Evolutionary conservation across 495 filamentous ascomycete species (phyloP).

Genomic region (Aspergillus sparsus): DNA sequence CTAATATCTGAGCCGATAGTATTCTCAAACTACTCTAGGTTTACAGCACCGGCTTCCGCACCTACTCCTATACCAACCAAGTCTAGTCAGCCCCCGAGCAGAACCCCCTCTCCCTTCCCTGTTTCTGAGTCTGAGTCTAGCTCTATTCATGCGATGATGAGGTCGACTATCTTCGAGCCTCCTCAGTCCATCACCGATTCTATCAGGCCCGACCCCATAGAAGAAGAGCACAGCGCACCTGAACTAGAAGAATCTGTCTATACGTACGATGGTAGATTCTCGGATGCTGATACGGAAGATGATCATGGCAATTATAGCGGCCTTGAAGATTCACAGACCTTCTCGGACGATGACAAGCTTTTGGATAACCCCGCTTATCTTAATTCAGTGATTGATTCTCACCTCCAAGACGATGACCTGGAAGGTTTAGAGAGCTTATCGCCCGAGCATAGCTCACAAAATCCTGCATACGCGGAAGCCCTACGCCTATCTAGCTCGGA

Average conservation of each 20-base stretch:
- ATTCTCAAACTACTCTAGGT: slow-evolving; percentile 65
- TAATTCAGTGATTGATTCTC: slow-evolving; percentile 50
- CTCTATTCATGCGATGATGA: slow-evolving; percentile 40
- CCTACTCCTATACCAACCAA: slow-evolving; percentile 50
- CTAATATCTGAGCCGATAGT: slow-evolving; percentile 73
- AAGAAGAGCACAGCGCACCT: background rate
- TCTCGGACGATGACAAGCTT: slow-evolving; percentile 39
- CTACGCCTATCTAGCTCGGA: slow-evolving; percentile 20
- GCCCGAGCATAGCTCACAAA: slow-evolving; percentile 1
- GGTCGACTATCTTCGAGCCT: slow-evolving; percentile 45
- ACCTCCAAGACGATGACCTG: slow-evolving; percentile 44
- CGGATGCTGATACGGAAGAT: slow-evolving; percentile 44
- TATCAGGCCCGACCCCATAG: background rate
- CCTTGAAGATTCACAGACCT: slow-evolving; percentile 34
- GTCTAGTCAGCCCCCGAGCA: slow-evolving; percentile 35
- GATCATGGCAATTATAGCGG: slow-evolving; percentile 31
- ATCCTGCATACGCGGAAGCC: slow-evolving; percentile 19
- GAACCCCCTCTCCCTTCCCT: slow-evolving; percentile 34
- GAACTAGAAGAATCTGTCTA: slow-evolving; percentile 37
- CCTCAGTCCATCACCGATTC: slow-evolving; percentile 10
- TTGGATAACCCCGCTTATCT: slow-evolving; percentile 51
- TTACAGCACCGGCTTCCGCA: slow-evolving; percentile 61
- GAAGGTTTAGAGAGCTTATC: slow-evolving; percentile 27
- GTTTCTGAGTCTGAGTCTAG: slow-evolving; percentile 32
- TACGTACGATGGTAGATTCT: slow-evolving; percentile 48